Conservation (phyloP, 192 early-diverging fungal genomes). For the Glomus cerebriforme region DNA sequence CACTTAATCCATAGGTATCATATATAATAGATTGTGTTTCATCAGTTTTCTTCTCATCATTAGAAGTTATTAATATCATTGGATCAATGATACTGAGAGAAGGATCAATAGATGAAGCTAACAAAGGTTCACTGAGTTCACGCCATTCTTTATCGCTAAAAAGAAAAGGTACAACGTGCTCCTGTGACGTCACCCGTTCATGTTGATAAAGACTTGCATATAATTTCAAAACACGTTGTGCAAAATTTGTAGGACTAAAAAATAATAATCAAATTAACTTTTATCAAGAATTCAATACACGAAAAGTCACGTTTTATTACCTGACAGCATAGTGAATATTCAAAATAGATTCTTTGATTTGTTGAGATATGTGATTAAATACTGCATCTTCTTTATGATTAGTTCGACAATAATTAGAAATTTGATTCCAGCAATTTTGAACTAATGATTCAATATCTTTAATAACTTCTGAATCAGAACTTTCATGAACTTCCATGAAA, state of each 20-base stretch:
- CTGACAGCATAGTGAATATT: conserved; percentile 26
- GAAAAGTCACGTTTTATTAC: background rate
- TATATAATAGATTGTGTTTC: conserved; percentile 31
- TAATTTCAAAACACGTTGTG: conserved; percentile 41
- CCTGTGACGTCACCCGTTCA: background rate
- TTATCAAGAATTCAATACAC: background rate
- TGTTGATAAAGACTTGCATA: conserved; percentile 17
- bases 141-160: conserved; percentile 47
- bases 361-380: background rate
- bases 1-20: conserved; percentile 53
- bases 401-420: background rate
- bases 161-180: conserved; percentile 31
- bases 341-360: conserved; percentile 15
- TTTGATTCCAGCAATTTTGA: conserved; percentile 9
- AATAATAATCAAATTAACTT: background rate
- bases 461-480: background rate
- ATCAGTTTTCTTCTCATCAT: background rate
- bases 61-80: conserved; percentile 5
- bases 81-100: conserved; percentile 28
- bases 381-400: background rate
- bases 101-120: conserved; percentile 25
- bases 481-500: conserved; percentile 14
- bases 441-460: conserved; percentile 6
- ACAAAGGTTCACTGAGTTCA: conserved; percentile 36
- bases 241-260: conserved; percentile 52